Evolutionary conservation across 441 rosid species (phyloP).

Genomic region (Aquilaria agallochum): DNA sequence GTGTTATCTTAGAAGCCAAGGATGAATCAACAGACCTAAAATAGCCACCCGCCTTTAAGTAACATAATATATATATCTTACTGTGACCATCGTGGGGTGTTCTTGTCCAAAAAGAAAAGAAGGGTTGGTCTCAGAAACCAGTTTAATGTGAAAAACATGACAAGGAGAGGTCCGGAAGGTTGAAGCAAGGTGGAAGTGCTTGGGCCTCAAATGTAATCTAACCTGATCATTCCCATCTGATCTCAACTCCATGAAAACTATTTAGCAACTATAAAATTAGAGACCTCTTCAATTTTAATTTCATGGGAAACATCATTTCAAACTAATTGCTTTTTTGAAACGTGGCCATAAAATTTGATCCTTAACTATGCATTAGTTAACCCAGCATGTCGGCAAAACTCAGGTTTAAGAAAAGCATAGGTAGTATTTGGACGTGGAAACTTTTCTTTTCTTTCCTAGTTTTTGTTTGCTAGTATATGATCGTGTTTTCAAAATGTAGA

Average conservation of each 20-base stretch:
- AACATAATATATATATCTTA: not conserved
- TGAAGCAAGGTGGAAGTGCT: not conserved
- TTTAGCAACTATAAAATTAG: constrained; percentile 28
- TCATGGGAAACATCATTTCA: no score
- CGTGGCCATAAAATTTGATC: not conserved
- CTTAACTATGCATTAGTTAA: constrained; percentile 11
- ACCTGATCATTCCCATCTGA: constrained; percentile 15
- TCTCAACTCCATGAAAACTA: constrained; percentile 33
- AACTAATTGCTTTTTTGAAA: constrained; percentile 2
- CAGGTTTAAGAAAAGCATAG: no score
- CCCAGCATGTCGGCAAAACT: not conserved
- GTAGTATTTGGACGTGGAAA: no score
- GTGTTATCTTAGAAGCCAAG: constrained; percentile 7
- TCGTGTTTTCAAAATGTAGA: no score
- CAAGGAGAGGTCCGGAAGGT: not conserved
- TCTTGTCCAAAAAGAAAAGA: no score
- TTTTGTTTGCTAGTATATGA: no score
- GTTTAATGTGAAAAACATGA: not conserved
- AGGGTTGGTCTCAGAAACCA: no score
- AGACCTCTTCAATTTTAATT: no score
- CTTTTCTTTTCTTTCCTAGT: no score
- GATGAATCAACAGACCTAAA: constrained; percentile 2
- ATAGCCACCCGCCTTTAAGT: constrained; percentile 3
- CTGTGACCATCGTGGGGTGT: constrained; percentile 8
- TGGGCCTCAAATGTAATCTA: constrained; percentile 9